Base-by-base conservation (phyloP, 441 rosid species). In the Erysimum pusillum region DNA sequence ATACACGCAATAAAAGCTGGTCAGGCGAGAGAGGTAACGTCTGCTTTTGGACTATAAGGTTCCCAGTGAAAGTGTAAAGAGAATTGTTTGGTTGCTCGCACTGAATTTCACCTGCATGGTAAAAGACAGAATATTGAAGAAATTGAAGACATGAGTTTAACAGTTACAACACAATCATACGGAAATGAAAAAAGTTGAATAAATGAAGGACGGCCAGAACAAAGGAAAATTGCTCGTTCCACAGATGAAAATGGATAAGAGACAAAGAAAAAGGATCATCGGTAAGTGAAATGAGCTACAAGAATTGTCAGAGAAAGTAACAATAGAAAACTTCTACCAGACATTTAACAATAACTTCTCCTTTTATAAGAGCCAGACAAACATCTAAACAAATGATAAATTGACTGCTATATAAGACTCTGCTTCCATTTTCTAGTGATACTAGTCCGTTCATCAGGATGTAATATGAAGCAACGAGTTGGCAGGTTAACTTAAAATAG, bases 71-170 rank as follows among this genome's bases (percentile, higher is more conserved):
- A 69, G 99, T 94, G 87, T 97, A 92, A 76, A 97, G 82, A 9
- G 98, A 94, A 83, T 97, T 97, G 79, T 94, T 97, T 3, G 99
- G 99, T 76, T 97, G 97, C 87, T 97, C 99, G 71, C 99, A 97
- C 84, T 92, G 97, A 83, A 97, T 86, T 88, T 94, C 98, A 77
- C 98, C 99, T 94, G 91, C 80, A 82, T 79, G 70, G 67, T 71
- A 79, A 78, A 83, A 78, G 57, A 76, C 46, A 67, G 32, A 42
- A 70, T 70, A 61, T 54, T 76, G 56, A 39, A 57, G 62, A 58
- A 62, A 45, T 45, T 63, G 34, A 56, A 48, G 67, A 56, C 15
- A 35, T 46, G 56, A 45, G 53, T 57, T 12, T 20, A 34, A 48
- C 34, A 48, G 49, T 34, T 42, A 44, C 39, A 65, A 51, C 61